Percentiles rank a stretch among this genome's conserved stretches.
Evolutionary conservation across 441 rosid species (phyloP).

Genomic region (Gossypium trilobum): DNA sequence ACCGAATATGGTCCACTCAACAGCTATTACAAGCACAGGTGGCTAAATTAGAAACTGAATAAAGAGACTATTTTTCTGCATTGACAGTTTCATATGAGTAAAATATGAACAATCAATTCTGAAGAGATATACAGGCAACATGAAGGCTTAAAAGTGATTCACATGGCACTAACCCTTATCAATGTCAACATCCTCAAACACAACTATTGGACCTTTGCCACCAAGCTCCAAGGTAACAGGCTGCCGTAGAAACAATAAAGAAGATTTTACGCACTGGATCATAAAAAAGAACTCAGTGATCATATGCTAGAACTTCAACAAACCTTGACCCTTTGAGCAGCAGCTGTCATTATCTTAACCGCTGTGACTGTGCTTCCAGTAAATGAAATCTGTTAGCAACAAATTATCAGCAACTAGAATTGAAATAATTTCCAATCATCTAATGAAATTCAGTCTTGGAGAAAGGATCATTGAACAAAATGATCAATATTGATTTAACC

Average conservation of each 20-base stretch:
- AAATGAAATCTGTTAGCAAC: slow-evolving; percentile 58
- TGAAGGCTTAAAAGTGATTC: slow-evolving; percentile 5
- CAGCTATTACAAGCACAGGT: slow-evolving; percentile 46
- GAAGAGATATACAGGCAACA: not conserved
- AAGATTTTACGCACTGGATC: slow-evolving; percentile 12
- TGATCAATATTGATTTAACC: slow-evolving; percentile 34
- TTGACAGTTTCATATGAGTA: not conserved
- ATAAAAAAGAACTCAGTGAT: slow-evolving; percentile 11
- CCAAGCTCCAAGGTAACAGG: slow-evolving; percentile 96
- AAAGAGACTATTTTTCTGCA: not conserved
- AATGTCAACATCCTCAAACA: slow-evolving; percentile 86
- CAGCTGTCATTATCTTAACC: slow-evolving; percentile 69
- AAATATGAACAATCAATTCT: not conserved
- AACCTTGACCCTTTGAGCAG: slow-evolving; percentile 82
- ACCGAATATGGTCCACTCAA: slow-evolving; percentile 83
- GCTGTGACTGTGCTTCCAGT: slow-evolving; percentile 93
- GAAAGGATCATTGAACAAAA: not conserved
- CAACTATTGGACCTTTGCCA: slow-evolving; percentile 88
- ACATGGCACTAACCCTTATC: slow-evolving; percentile 57
- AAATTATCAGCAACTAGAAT: slow-evolving; percentile 16
- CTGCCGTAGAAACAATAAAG: slow-evolving; percentile 33
- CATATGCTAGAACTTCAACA: slow-evolving; percentile 10
- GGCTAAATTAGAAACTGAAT: slow-evolving; percentile 4
- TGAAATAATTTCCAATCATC: not conserved
- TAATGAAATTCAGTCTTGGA: not conserved